Percentiles rank a stretch among this genome's conserved stretches.
These are phyloP conservation scores for Candida andamanensis DNA, from an alignment of 805 yeast genomes.

Conservation along the genomic window DNA sequence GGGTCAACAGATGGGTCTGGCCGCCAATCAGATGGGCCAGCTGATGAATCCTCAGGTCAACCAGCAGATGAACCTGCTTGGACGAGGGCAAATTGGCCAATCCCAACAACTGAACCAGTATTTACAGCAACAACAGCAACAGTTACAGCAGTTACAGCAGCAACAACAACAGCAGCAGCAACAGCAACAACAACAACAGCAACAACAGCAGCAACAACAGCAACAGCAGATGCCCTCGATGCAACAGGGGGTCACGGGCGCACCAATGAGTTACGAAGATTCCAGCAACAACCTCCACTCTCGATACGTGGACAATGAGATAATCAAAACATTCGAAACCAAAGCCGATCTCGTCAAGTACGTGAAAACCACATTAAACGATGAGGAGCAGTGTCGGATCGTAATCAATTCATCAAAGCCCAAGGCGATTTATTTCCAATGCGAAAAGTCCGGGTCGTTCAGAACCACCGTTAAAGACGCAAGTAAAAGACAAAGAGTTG, in stretches of 20 bases:
- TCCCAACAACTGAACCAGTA: slow-evolving; percentile 14
- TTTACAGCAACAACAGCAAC: slow-evolving; percentile 16
- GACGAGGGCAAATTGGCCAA: slow-evolving; percentile 8
- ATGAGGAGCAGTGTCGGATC: slow-evolving; percentile 36
- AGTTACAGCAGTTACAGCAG: slow-evolving; percentile 10
- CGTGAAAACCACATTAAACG: slow-evolving; percentile 36
- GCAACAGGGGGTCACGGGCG: slow-evolving; percentile 3
- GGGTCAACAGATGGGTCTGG: neutral
- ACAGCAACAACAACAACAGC: slow-evolving; percentile 11
- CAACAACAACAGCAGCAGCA: slow-evolving; percentile 12
- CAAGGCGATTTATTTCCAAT: slow-evolving; percentile 44
- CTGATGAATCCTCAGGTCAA: slow-evolving; percentile 1
- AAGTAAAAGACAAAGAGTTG: slow-evolving; percentile 41
- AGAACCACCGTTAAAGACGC: slow-evolving; percentile 45
- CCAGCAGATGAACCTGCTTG: slow-evolving; percentile 5
- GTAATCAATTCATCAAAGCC: slow-evolving; percentile 45
- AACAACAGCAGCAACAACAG: slow-evolving; percentile 10
- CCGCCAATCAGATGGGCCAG: slow-evolving; percentile 2
- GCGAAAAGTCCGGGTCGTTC: slow-evolving; percentile 40
- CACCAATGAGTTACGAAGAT: slow-evolving; percentile 10
- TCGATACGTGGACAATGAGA: slow-evolving; percentile 26
- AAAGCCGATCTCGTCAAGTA: slow-evolving; percentile 24
- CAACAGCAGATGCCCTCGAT: slow-evolving; percentile 8
- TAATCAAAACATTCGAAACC: slow-evolving; percentile 23
- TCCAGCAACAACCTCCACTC: slow-evolving; percentile 17